phyloP scores from a whole-genome alignment of 2,329 filamentous ascomycete species.

The Ophiostoma quercus region DNA sequence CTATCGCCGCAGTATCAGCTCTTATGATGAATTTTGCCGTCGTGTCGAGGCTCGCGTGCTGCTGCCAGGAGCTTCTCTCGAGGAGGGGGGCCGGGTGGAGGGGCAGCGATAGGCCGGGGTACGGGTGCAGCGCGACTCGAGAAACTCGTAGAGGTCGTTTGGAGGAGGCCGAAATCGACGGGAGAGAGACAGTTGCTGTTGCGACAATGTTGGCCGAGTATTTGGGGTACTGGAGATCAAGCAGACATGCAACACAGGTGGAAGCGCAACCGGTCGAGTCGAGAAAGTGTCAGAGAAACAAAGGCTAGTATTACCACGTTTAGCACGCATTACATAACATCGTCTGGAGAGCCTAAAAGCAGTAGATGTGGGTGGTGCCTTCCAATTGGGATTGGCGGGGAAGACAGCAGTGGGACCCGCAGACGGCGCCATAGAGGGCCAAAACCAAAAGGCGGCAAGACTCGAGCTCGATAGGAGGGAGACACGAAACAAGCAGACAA shows the following conservation, averaged over 20 bases:
- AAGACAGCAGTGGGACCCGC: conserved; percentile 13
- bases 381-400: conserved; percentile 23
- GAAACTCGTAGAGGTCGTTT: not conserved
- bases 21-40: not conserved
- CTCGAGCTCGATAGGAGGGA: not conserved
- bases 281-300: not conserved
- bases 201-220: not conserved
- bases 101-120: not conserved
- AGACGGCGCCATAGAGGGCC: not conserved
- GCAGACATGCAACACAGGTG: not conserved
- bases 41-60: not conserved
- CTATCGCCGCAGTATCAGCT: too few species aligned
- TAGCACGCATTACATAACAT: conserved; percentile 6
- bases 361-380: conserved; percentile 12
- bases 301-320: conserved; percentile 3
- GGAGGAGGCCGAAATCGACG: not conserved
- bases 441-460: not conserved
- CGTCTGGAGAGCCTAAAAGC: not conserved
- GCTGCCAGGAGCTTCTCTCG: not conserved
- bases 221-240: not conserved
- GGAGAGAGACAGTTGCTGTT: not conserved
- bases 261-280: not conserved
- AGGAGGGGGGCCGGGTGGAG: conserved; percentile 6
- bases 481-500: not conserved
- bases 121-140: not conserved